A percentile compares a stretch with the other conserved stretches of the same genome.
Evolutionary conservation across 371 early-diverging fungal species (phyloP).

Genomic region (Zychaea mexicana): DNA sequence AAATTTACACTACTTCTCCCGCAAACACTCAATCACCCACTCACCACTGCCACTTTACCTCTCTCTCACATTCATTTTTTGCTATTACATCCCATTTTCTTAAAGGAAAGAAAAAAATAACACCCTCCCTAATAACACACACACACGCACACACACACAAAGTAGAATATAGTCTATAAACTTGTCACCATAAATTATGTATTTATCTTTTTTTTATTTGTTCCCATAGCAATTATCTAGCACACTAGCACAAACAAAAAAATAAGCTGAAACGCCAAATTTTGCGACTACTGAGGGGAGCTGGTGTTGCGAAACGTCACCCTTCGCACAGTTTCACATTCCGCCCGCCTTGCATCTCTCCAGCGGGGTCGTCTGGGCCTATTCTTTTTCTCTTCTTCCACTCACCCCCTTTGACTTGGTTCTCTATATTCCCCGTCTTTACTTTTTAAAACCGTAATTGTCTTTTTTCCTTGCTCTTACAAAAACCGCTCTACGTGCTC

Average conservation of each 20-base stretch:
- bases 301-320: neutral
- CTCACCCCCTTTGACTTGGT: constrained; percentile 3
- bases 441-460: constrained; percentile 1
- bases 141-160: too few relatives aligned
- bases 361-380: neutral
- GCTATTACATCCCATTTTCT: too few relatives aligned
- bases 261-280: constrained; percentile 2
- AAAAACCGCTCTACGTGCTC: neutral
- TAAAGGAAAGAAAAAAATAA: too few relatives aligned
- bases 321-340: neutral
- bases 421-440: constrained; percentile 1
- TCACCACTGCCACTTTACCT: too few relatives aligned
- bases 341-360: neutral
- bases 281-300: neutral
- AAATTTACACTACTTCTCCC: constrained; percentile 5
- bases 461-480: neutral
- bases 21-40: too few relatives aligned
- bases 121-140: too few relatives aligned
- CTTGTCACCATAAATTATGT: too few relatives aligned
- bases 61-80: too few relatives aligned
- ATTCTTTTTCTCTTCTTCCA: neutral
- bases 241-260: neutral
- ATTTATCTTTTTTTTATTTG: neutral
- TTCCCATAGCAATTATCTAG: too few relatives aligned
- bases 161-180: too few relatives aligned